Percentiles rank a stretch among this genome's conserved stretches.
These are phyloP conservation scores for Straminergon stramineum DNA, from an alignment of 225 moss, liverwort and hornwort species.

Conservation along the genomic window DNA sequence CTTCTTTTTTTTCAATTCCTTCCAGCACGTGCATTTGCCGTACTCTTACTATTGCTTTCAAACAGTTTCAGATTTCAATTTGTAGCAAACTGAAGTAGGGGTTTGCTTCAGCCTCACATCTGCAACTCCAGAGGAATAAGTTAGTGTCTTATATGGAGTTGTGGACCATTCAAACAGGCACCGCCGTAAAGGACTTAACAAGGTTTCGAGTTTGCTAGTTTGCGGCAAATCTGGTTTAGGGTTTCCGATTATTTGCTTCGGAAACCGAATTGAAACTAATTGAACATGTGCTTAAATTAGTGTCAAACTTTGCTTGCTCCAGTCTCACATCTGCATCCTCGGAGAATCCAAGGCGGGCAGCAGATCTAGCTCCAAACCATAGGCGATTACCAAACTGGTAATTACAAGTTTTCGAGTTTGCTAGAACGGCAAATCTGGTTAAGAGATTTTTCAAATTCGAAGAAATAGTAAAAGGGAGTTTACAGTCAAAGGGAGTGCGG, in stretches of 20 bases:
- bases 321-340: neutral
- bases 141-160: neutral
- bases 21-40: neutral
- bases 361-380: neutral
- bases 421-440: neutral
- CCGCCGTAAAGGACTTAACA: neutral
- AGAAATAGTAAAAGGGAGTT: neutral
- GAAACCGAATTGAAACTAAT: neutral
- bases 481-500: neutral
- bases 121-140: neutral
- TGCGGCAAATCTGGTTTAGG: neutral
- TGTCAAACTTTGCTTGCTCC: neutral
- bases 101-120: neutral
- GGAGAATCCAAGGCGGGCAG: neutral
- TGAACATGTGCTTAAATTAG: neutral
- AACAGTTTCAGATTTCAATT: neutral
- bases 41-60: neutral
- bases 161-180: neutral
- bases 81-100: neutral
- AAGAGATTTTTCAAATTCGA: neutral
- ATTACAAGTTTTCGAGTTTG: neutral
- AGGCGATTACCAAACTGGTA: neutral
- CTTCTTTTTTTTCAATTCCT: neutral
- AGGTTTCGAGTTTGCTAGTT: neutral
- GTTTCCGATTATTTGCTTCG: neutral